Percentiles rank a stretch among this genome's conserved stretches.
Evolutionary conservation across 2,329 filamentous ascomycete species (phyloP).

Genomic region (Xylaria arbuscula): DNA sequence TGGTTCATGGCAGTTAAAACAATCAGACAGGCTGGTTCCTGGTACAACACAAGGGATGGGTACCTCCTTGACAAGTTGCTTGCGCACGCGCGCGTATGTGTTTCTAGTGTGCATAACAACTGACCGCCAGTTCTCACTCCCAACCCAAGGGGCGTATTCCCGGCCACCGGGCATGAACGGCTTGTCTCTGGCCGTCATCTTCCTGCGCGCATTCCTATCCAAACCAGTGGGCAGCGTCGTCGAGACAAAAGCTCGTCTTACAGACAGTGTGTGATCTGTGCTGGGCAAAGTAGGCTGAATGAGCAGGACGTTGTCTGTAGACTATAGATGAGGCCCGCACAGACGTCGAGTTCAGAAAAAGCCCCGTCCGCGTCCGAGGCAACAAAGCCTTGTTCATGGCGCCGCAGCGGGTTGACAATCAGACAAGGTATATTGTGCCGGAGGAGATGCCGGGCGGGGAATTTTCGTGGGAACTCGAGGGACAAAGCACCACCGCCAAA

Average conservation of each 20-base stretch:
- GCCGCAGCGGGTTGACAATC: constrained; percentile 34
- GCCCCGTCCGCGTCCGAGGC: constrained; percentile 46
- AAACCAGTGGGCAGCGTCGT: constrained; percentile 26
- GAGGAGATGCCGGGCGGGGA: constrained; percentile 39
- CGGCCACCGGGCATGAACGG: constrained; percentile 46
- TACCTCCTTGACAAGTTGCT: constrained; percentile 40
- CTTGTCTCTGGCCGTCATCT: constrained; percentile 37
- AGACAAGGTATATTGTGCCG: constrained; percentile 42
- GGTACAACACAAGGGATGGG: constrained; percentile 44
- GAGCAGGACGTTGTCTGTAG: constrained; percentile 28
- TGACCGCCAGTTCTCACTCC: constrained; percentile 64
- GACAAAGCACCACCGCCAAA: constrained; percentile 39
- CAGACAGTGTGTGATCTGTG: constrained; percentile 44
- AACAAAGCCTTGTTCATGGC: constrained; percentile 43
- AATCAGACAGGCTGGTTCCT: constrained; percentile 47
- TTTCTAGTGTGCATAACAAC: constrained; percentile 50
- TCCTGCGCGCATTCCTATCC: constrained; percentile 31
- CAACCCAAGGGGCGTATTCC: constrained; percentile 47
- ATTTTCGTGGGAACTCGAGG: constrained; percentile 37
- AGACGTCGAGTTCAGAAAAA: constrained; percentile 48
- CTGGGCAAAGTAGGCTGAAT: constrained; percentile 34
- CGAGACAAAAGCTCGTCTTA: constrained; percentile 41
- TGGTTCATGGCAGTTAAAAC: constrained; percentile 54
- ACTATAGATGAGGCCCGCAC: constrained; percentile 46
- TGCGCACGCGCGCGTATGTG: constrained; percentile 30